Evolutionary conservation across 257 asterid species (phyloP), one percentile per base, ranked within the genome.

Genomic region (Nicotiana otophora): DNA sequence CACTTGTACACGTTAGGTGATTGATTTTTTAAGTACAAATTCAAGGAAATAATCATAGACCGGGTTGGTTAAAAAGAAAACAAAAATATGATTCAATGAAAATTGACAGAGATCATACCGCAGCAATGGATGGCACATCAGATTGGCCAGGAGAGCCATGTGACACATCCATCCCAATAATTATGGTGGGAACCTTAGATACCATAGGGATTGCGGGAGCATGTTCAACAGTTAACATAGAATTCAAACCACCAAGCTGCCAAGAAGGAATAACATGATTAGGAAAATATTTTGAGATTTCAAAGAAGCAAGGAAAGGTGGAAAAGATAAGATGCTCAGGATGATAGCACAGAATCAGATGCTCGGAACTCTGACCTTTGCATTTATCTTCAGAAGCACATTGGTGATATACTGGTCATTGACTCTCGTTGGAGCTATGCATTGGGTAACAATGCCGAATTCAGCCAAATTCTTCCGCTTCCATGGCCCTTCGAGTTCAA

Each of bases 131-230:
- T 0, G 99, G 99, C 57, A 93, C 36, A 87, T 95, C 99, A 58
- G 98, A 93, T 84, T 90, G 97, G 77, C 99, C 99, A 57, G 99
- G 99, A 51, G 99, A 95, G 67, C 99, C 99, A 72, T 95, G 99
- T 0, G 98, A 93, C 7, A 95, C 99, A 81, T 95, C 99, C 99
- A 95, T 95, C 58, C 99, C 99, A 60, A 95, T 84, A 82, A 95
- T 92, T 23, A 94, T 81, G 28, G 99, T 94, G 10, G 99, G 98
- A 80, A 78, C 84, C 85, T 92, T 94, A 0, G 99, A 93, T 20
- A 95, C 89, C 84, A 91, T 3, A 2, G 97, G 97, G 10, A 95
- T 63, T 2, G 97, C 87, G 54, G 93, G 95, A n/a, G 88, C 80
- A 61, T 88, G 83, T 42, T 95, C 99, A 63, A 87, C 89, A 65